Conservation (phyloP, 495 filamentous ascomycete genomes). For the Penicillium coffeae region DNA sequence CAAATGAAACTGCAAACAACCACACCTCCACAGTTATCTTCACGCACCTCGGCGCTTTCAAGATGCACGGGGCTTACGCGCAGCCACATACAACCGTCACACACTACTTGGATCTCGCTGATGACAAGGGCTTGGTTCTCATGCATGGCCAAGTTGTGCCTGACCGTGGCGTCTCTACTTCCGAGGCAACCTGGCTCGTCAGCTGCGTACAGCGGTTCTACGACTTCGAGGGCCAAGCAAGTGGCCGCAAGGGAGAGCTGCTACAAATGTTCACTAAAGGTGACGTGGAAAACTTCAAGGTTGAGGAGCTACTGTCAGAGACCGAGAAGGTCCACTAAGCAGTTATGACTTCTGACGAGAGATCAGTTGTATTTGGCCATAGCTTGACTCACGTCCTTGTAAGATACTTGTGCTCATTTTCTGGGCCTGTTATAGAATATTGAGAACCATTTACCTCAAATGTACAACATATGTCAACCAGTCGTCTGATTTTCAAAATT, state of each 20-base stretch:
- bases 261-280: slow-evolving; percentile 78
- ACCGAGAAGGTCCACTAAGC: slow-evolving; percentile 59
- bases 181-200: slow-evolving; percentile 84
- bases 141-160: slow-evolving; percentile 77
- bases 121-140: slow-evolving; percentile 71
- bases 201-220: slow-evolving; percentile 96
- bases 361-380: too few relatives aligned
- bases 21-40: slow-evolving; percentile 81
- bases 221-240: slow-evolving; percentile 55
- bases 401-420: too few relatives aligned
- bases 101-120: slow-evolving; percentile 76
- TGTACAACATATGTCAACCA: too few relatives aligned
- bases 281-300: slow-evolving; percentile 65
- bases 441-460: too few relatives aligned
- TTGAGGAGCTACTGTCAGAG: slow-evolving; percentile 83
- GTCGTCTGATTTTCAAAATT: too few relatives aligned
- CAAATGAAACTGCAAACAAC: slow-evolving; percentile 36
- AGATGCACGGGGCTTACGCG: slow-evolving; percentile 82
- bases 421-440: too few relatives aligned
- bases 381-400: too few relatives aligned
- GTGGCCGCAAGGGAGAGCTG: slow-evolving; percentile 54
- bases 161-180: slow-evolving; percentile 68
- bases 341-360: too few relatives aligned
- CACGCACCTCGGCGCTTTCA: slow-evolving; percentile 87
- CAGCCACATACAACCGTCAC: slow-evolving; percentile 90